Evolutionary conservation across 306 rosid species (phyloP), one percentile per base, ranked within the genome.

Genomic region (Vicia faba): DNA sequence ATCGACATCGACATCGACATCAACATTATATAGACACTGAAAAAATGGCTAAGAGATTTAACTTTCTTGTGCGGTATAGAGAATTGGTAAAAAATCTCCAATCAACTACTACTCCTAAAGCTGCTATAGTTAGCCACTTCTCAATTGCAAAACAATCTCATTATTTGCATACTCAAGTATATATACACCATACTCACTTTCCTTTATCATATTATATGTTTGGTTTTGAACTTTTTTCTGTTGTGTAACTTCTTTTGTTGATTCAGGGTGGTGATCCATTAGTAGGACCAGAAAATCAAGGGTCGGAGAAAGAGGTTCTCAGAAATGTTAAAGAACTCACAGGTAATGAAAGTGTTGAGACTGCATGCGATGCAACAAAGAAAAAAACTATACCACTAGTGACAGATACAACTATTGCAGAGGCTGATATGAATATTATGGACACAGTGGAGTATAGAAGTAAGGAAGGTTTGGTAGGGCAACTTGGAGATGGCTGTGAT

Each of bases 401-500:
- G 1, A 36, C 40, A 11, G 86, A 82, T 61, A 80, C 84, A 3
- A 71, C 78, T 2, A 78, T 75, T 0, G 87, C 87, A 3, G 84
- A 76, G n/a, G 97, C 92, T 48, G 82, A 90, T 33, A 81, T 68
- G 38, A 80, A 79, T 44, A 75, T 87, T 59, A 70, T 87, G 28
- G 92, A 90, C 73, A 87, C 97, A 0, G 61, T 12, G 4, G 97
- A 90, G 69, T 87, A 79, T 4, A 79, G 92, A 75, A 61, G 79
- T 41, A 40, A 75, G 25, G 83, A 80, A 45, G 95, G 84, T 77
- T 72, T 72, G 50, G 16, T 2, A 7, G 82, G 84, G 0, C 71
- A 77, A 11, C 82, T 81, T 18, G 82, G 84, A 25, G 87, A 74
- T 70, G 82, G 82, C 8, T 70, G 39, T 61, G 78, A 74, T 61